Evolutionary conservation across 495 filamentous ascomycete genomes (phyloP), one percentile per base, ranked within the genome.

Genomic region (Neurospora tetraspora): DNA sequence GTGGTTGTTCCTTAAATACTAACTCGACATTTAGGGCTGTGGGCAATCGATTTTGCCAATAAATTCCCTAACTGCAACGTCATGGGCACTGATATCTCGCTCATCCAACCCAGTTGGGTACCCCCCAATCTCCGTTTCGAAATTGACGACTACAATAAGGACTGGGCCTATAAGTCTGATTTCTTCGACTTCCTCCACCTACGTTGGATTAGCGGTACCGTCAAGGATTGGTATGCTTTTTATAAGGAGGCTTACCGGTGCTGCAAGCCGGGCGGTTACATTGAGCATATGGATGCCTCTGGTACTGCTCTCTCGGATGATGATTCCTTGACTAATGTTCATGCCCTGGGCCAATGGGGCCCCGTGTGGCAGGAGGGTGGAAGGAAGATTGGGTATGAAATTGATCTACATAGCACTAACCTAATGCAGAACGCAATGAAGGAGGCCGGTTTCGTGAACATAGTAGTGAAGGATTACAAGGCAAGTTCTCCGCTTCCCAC

Each of bases 71-170:
- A 65, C 31, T 74, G 73, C 27, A 68, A 71, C 18, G 69, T 77
- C 10, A 76, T 89, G 18, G 91, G 90, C 36, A 87, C 89, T 36
- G 91, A 92, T 75, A 80, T 92, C 39, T 88, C 85, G 37, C 84
- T 86, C 2, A 88, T 89, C 71, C 88, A 89, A 75, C 87, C 88
- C 2, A 73, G 76, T 53, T 86, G 85, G 84, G 82, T 87, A 0
- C 86, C 87, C 3, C 84, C 87, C 7, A 90, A 89, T 73, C 80
- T 86, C 40, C 81, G 82, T 34, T 90, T 90, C 73, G 84, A 87
- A 75, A 80, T 90, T 11, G 88, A 90, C 74, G 88, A 90, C 73
- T 81, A 86, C 68, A 87, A 89, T 78, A 79, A 75, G 39, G 77
- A 80, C 10, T 90, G 88, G 88, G 76, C 82, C 16, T 83, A 83